Percentiles rank a stretch among this genome's conserved stretches.
Conservation (phyloP, 2,329 filamentous ascomycete species). For the Talaromyces pinophilus region DNA sequence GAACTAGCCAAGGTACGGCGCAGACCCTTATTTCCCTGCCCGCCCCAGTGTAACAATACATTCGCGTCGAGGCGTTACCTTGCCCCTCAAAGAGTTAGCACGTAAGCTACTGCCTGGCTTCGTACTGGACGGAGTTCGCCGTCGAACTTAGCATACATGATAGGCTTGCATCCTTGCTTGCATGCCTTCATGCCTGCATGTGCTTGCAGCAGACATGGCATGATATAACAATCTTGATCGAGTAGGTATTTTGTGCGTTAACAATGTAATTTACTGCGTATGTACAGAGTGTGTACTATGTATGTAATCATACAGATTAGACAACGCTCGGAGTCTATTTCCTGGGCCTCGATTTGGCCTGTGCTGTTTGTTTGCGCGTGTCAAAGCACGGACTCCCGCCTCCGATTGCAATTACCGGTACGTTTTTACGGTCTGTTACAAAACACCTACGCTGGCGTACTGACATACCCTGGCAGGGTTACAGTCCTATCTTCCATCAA, state of each 20-base stretch:
- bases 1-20: not conserved
- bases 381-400: slow-evolving; percentile 18
- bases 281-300: not conserved
- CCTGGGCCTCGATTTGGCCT: slow-evolving; percentile 2
- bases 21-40: slow-evolving; percentile 8
- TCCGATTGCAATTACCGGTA: slow-evolving; percentile 4
- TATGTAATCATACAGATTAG: not conserved
- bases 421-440: not conserved
- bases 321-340: not conserved
- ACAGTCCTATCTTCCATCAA: not conserved
- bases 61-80: not conserved
- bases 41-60: slow-evolving; percentile 4
- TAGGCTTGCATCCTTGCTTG: not conserved
- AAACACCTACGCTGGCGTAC: not conserved
- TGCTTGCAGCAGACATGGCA: not conserved
- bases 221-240: not conserved
- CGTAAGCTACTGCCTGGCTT: not conserved
- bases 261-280: not conserved
- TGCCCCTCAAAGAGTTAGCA: not conserved
- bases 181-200: not conserved
- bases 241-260: no score
- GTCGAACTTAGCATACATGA: not conserved
- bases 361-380: not conserved
- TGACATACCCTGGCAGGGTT: not conserved
- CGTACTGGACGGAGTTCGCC: not conserved